Conservation (phyloP, 2,329 filamentous ascomycete genomes). For the Phaeoacremonium minimum region DNA sequence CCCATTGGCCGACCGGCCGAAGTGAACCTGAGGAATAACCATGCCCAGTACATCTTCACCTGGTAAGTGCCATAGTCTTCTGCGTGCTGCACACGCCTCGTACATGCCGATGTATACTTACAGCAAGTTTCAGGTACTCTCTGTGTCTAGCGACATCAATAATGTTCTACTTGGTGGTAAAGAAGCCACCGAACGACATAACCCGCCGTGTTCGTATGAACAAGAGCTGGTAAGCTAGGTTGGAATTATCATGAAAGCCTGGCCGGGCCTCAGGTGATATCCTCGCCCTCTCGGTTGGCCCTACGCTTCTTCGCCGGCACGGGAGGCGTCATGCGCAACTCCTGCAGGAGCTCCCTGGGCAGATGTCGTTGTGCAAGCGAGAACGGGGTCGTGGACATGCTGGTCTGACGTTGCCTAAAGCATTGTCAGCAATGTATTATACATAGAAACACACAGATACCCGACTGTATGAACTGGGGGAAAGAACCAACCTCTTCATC, state of each 20-base stretch:
- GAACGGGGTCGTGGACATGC: conserved; percentile 69
- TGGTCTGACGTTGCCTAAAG: conserved; percentile 72
- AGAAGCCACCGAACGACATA: conserved; percentile 74
- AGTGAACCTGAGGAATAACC: conserved; percentile 93
- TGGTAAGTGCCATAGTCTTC: conserved; percentile 59
- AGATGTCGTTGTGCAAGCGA: conserved; percentile 80
- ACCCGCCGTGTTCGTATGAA: conserved; percentile 72
- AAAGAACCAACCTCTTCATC: conserved; percentile 69
- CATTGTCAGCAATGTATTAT: conserved; percentile 22
- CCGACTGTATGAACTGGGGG: conserved; percentile 3
- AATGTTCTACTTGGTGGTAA: conserved; percentile 95
- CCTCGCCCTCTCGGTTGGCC: conserved; percentile 15
- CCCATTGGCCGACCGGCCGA: conserved; percentile 85
- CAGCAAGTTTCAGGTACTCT: conserved; percentile 67
- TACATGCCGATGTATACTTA: conserved; percentile 6
- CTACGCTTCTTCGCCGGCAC: conserved; percentile 44
- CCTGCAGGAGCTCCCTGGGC: conserved; percentile 76
- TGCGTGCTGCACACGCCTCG: conserved; percentile 1
- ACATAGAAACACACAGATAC: conserved; percentile 9
- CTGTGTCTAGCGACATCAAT: conserved; percentile 79
- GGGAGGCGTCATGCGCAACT: conserved; percentile 67
- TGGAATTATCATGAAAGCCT: not conserved
- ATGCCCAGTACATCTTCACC: conserved; percentile 97
- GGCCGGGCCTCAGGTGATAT: not conserved
- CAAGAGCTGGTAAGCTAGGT: conserved; percentile 60